Percentiles rank a stretch among this genome's conserved stretches.
Evolutionary conservation across 495 filamentous ascomycete genomes (phyloP).

Genomic region (Hypomontagnella submonticulosa): DNA sequence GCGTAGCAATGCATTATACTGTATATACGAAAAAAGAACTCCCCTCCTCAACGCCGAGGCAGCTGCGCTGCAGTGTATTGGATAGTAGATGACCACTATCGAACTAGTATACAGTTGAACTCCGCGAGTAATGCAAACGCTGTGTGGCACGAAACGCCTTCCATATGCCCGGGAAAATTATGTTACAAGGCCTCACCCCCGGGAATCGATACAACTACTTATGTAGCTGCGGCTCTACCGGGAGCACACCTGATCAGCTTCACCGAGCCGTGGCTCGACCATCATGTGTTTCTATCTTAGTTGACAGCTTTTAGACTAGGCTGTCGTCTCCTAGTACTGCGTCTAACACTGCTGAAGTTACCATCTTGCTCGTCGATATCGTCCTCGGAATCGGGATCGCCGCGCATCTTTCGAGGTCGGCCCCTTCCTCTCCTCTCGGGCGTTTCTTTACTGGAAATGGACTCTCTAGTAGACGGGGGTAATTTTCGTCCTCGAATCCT

Average conservation of each 20-base stretch:
- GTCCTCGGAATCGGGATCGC: constrained; percentile 1
- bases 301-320: constrained; percentile 26
- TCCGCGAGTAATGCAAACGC: constrained; percentile 19
- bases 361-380: constrained; percentile 14
- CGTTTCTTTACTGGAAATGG: constrained; percentile 14
- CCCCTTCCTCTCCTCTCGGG: constrained; percentile 32
- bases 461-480: neutral
- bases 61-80: constrained; percentile 11
- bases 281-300: constrained; percentile 11
- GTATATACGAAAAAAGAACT: neutral
- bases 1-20: neutral
- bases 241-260: constrained; percentile 1
- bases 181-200: constrained; percentile 15
- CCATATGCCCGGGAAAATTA: constrained; percentile 22
- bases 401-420: constrained; percentile 18
- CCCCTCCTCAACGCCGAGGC: neutral
- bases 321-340: constrained; percentile 34
- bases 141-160: constrained; percentile 26
- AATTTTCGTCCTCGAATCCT: constrained; percentile 59
- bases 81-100: constrained; percentile 4
- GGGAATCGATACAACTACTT: neutral
- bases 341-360: constrained; percentile 18
- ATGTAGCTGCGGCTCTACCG: neutral
- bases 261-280: neutral
- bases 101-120: constrained; percentile 31